A percentile compares a stretch with the other conserved stretches of the same genome.
These are phyloP conservation scores for Crotalaria pallida DNA, from an alignment of 306 rosid species.

Conservation along the genomic window DNA sequence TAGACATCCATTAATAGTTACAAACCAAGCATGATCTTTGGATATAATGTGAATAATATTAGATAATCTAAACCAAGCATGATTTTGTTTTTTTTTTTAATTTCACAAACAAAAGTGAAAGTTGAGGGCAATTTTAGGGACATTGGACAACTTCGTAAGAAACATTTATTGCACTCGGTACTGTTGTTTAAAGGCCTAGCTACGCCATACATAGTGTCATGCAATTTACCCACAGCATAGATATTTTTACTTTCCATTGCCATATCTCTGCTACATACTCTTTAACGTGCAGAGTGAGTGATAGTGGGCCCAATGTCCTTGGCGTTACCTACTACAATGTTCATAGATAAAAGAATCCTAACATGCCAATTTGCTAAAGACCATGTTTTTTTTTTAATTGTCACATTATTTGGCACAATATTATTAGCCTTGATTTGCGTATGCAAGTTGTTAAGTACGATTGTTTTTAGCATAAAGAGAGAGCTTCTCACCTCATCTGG, in stretches of 20 bases:
- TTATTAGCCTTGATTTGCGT: conserved; percentile 18
- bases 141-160: no score
- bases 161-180: conserved; percentile 11
- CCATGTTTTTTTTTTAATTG: conserved; percentile 18
- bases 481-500: conserved; percentile 56
- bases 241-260: conserved; percentile 13
- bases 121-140: no score
- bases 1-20: no score
- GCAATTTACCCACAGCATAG: conserved; percentile 31
- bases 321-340: conserved; percentile 22
- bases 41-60: no score
- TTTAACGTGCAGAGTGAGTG: conserved; percentile 11
- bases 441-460: conserved; percentile 10
- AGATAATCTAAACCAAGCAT: no score
- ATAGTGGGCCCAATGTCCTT: conserved; percentile 30
- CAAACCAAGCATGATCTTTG: no score
- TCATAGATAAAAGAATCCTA: conserved; percentile 34
- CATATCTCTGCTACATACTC: conserved; percentile 3
- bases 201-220: neutral
- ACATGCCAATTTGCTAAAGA: conserved; percentile 26
- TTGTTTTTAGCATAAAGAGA: neutral
- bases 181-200: conserved; percentile 2
- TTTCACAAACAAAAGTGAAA: no score
- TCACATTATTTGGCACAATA: conserved; percentile 14
- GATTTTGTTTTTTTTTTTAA: no score